Evolutionary conservation across 805 yeast genomes (phyloP), one percentile per base, ranked within the genome.

Genomic region (Wickerhamiella domercqiae): DNA sequence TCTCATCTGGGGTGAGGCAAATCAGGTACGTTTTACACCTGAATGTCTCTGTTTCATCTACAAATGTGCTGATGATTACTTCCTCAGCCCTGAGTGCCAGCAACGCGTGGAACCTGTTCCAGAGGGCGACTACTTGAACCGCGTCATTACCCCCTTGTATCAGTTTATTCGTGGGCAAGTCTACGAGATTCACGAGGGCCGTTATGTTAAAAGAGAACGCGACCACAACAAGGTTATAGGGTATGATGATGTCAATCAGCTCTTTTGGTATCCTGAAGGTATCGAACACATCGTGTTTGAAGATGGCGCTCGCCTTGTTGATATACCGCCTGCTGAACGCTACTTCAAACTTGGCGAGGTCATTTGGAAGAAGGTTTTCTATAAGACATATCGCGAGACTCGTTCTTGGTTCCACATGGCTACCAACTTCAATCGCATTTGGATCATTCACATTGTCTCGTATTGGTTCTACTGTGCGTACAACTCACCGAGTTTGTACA

Each of bases 261-360:
- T 90, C 51, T 90, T 93, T 65, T 90, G 99, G 99, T 90, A 93
- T 63, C 96, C 97, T 34, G 97, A 93, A 64, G 99, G 98, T 70
- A 80, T 90, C 47, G 77, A 93, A 42, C 78, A 90, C 62, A 86
- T 90, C 51, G 71, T 78, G 36, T 72, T 87, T 52, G 90, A 79
- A 56, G 97, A 90, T 57, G 95, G 94, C 48, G 68, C 94, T 15
- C 76, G 94, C 58, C 67, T 90, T 50, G 81, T 86, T 37, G 97
- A 90, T 51, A 64, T 86, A 51, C 93, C 95, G 26, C 71, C 75
- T 41, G 82, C 75, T 52, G 95, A 90, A 63, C 79, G 99, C 61
- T 93, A 74, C 58, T 68, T 74, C 53, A 74, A 79, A 60, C 69
- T 90, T 42, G 94, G 95, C 50, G 96, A 90, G 50, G 87, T 84